Evolutionary conservation across 2,329 filamentous ascomycete genomes (phyloP).

Genomic region (Curvularia lunata): DNA sequence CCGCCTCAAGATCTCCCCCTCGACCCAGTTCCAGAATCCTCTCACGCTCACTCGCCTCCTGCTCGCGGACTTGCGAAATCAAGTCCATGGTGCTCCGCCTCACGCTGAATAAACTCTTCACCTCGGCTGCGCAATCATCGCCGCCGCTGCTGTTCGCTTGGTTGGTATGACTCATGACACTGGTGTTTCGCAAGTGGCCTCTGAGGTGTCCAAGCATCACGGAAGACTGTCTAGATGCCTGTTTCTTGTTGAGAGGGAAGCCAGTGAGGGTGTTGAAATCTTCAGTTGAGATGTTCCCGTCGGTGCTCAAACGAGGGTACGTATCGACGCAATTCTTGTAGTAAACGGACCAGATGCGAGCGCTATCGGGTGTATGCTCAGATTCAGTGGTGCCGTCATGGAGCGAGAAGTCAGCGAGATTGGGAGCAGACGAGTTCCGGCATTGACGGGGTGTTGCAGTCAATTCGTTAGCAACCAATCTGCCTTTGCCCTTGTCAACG

Average conservation of each 20-base stretch:
- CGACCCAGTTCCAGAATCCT: conserved; percentile 34
- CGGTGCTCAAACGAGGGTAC: conserved; percentile 35
- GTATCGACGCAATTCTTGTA: conserved; percentile 44
- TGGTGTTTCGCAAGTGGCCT: conserved; percentile 31
- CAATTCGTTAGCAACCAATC: conserved; percentile 27
- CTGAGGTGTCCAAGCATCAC: conserved; percentile 19
- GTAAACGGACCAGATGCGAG: conserved; percentile 44
- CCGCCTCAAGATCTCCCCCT: conserved; percentile 15
- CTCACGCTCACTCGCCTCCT: conserved; percentile 46
- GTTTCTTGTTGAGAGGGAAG: conserved; percentile 29
- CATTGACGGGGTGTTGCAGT: conserved; percentile 35
- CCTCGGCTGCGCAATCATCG: conserved; percentile 25
- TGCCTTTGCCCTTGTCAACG: conserved; percentile 18
- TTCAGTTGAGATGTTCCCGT: conserved; percentile 18
- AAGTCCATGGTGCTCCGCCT: conserved; percentile 52
- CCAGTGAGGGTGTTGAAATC: conserved; percentile 26
- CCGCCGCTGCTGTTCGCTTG: conserved; percentile 24
- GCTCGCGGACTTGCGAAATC: conserved; percentile 45
- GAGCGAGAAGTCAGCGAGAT: conserved; percentile 16
- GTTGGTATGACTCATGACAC: conserved; percentile 30
- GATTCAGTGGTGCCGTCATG: conserved; percentile 22
- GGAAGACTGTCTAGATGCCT: conserved; percentile 21
- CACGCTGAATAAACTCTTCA: conserved; percentile 43
- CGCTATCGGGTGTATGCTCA: conserved; percentile 27
- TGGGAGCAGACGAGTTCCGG: conserved; percentile 32